Evolutionary conservation across 768 basidiomycete genomes (phyloP).

Genomic region (Russula ochroleuca): DNA sequence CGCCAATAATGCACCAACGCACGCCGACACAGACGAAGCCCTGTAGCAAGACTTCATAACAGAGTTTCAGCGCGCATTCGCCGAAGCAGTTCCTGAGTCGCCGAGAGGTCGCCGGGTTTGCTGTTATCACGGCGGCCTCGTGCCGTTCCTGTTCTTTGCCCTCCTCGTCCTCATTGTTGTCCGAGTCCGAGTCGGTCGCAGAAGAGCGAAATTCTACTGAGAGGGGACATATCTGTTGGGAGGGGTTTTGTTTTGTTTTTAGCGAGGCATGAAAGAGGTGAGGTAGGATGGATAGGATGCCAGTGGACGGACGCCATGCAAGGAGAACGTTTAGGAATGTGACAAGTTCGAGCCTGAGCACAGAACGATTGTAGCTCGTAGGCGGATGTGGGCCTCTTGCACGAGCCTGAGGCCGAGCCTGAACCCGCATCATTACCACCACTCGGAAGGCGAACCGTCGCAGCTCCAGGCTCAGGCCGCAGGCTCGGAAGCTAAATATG

Average conservation of each 20-base stretch:
- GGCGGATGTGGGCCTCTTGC: conserved; percentile 52
- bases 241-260: background rate
- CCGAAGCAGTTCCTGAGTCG: background rate
- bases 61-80: background rate
- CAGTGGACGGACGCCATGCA: conserved; percentile 75
- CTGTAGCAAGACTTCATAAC: background rate
- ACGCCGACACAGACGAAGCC: background rate
- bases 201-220: conserved; percentile 45
- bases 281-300: too few relatives aligned
- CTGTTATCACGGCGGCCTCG: background rate
- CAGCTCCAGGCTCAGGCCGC: too few relatives aligned
- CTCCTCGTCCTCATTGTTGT: conserved; percentile 23
- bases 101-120: too few relatives aligned
- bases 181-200: conserved; percentile 21
- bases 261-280: background rate
- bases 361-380: conserved; percentile 88
- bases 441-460: background rate
- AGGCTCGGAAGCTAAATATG: conserved; percentile 28
- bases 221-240: conserved; percentile 59
- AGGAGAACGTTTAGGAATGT: conserved; percentile 75
- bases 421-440: background rate
- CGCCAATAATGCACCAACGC: background rate
- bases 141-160: background rate
- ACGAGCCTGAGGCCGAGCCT: conserved; percentile 7
- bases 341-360: conserved; percentile 71